These are phyloP conservation scores for Carex pumila DNA, from an alignment of 176 grass and related monocot genomes.

Conservation along the genomic window DNA sequence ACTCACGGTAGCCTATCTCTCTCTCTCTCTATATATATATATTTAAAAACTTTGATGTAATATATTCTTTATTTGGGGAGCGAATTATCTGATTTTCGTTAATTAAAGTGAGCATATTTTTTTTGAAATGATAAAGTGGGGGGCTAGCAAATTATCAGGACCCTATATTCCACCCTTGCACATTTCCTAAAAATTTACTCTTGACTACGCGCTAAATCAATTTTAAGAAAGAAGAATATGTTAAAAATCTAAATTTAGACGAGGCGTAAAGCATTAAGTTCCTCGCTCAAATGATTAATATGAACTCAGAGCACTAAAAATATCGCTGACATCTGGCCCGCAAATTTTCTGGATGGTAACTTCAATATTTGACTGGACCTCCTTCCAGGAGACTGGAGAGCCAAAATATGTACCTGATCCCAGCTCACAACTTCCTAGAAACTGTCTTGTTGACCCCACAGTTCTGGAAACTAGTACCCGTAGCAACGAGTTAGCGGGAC, in stretches of 20 bases:
- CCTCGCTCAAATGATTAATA: not conserved
- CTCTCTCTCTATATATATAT: too few species aligned
- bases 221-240: not conserved
- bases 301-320: not conserved
- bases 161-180: too few species aligned
- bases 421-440: too few species aligned
- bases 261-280: not conserved
- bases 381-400: not conserved
- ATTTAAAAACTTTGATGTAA: too few species aligned
- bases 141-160: too few species aligned
- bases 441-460: not conserved
- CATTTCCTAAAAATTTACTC: too few species aligned
- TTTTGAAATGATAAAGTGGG: too few species aligned
- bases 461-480: not conserved
- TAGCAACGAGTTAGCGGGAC: not conserved
- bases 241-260: not conserved
- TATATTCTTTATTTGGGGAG: too few species aligned
- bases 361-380: not conserved
- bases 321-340: not conserved
- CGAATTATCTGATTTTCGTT: too few species aligned
- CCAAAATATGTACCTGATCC: not conserved
- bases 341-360: not conserved
- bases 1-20: too few species aligned
- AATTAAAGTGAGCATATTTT: too few species aligned
- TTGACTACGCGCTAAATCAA: too few species aligned